Evolutionary conservation across 768 basidiomycete genomes (phyloP).

Genomic region (Chlorophyllum brunneum): DNA sequence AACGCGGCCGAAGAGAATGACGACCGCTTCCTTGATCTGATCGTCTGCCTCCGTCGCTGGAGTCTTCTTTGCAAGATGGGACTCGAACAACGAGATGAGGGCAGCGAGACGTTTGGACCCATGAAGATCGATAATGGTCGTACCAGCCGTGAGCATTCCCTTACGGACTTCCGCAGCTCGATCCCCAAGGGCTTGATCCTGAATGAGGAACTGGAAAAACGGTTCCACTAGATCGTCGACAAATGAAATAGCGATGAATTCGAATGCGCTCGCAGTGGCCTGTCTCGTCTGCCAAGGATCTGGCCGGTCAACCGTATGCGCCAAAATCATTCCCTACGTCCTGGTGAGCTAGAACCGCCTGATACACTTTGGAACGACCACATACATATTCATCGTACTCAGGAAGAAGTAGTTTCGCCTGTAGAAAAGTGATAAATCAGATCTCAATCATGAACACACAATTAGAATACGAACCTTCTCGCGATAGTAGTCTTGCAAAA

Average conservation of each 20-base stretch:
- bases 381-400: slow-evolving; percentile 92
- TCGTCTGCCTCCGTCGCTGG: slow-evolving; percentile 73
- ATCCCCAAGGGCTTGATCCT: slow-evolving; percentile 87
- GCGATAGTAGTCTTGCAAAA: slow-evolving; percentile 69
- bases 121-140: slow-evolving; percentile 76
- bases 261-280: slow-evolving; percentile 68
- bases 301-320: slow-evolving; percentile 75
- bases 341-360: slow-evolving; percentile 5
- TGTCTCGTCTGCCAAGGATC: slow-evolving; percentile 89
- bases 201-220: slow-evolving; percentile 84
- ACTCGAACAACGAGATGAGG: slow-evolving; percentile 81
- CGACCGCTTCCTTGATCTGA: slow-evolving; percentile 89
- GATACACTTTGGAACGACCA: not conserved
- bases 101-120: slow-evolving; percentile 68
- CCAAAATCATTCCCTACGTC: slow-evolving; percentile 85
- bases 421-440: not conserved
- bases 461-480: slow-evolving; percentile 59
- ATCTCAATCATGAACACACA: not conserved
- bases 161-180: slow-evolving; percentile 74
- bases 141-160: slow-evolving; percentile 85
- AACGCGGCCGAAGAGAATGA: slow-evolving; percentile 90
- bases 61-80: slow-evolving; percentile 53
- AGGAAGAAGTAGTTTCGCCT: slow-evolving; percentile 85
- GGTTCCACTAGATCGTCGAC: slow-evolving; percentile 54
- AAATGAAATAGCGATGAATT: slow-evolving; percentile 63